These are phyloP conservation scores for Candida pini DNA, from an alignment of 805 yeast species.

Conservation along the genomic window DNA sequence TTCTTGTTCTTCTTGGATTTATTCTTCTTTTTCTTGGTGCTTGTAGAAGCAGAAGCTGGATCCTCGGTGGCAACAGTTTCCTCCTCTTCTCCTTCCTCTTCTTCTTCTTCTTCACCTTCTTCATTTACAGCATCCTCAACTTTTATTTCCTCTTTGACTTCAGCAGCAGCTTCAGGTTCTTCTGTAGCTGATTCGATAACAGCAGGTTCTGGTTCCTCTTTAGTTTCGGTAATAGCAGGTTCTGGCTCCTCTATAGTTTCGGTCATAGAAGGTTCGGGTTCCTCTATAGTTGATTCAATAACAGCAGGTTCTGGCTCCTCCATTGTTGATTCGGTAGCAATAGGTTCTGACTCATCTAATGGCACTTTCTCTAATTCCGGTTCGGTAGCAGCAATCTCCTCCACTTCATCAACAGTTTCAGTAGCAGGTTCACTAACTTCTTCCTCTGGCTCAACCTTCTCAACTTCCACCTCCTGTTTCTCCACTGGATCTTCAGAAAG, in stretches of 20 bases:
- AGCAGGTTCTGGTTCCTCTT: conserved; percentile 3
- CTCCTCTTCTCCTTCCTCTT: conserved; percentile 5
- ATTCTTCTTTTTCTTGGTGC: not conserved
- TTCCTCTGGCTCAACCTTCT: conserved; percentile 4
- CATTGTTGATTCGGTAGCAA: not conserved
- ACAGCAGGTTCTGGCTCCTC: conserved; percentile 1
- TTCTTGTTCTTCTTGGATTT: conserved; percentile 22
- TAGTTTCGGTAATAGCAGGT: not conserved
- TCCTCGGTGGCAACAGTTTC: conserved; percentile 1
- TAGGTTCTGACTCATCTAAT: not conserved
- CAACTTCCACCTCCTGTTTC: conserved; percentile 4
- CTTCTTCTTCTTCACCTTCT: conserved; percentile 6
- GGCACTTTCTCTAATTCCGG: too few relatives aligned
- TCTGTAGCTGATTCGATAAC: not conserved
- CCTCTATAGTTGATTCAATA: conserved; percentile 1
- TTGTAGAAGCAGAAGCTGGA: conserved; percentile 1
- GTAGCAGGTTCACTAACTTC: conserved; percentile 2
- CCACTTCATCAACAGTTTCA: conserved; percentile 4
- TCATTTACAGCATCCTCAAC: conserved; percentile 3
- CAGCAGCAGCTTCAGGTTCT: conserved; percentile 2
- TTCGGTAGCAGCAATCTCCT: conserved; percentile 4
- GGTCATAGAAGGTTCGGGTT: too few relatives aligned
- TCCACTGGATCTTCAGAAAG: conserved; percentile 2
- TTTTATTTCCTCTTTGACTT: conserved; percentile 4
- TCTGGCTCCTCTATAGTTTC: conserved; percentile 4